Conservation (phyloP, 768 basidiomycete genomes). For the Podaxis sp. region DNA sequence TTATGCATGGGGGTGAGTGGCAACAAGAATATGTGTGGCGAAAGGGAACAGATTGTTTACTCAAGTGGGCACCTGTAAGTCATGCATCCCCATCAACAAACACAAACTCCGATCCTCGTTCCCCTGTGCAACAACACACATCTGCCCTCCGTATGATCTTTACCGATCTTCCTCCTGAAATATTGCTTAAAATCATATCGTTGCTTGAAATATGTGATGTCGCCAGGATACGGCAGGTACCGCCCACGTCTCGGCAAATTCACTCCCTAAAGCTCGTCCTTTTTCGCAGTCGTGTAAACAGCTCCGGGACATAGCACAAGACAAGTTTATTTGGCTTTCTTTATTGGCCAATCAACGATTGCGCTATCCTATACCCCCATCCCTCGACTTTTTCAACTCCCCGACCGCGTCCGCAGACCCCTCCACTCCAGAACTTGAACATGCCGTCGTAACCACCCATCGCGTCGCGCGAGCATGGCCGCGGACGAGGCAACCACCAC, state of each 20-base stretch:
- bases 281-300: constrained; percentile 4
- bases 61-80: constrained; percentile 12
- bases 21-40: constrained; percentile 2
- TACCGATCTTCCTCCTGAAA: constrained; percentile 10
- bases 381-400: neutral
- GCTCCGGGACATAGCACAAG: constrained; percentile 8
- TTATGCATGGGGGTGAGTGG: constrained; percentile 13
- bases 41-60: constrained; percentile 7
- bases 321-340: constrained; percentile 5
- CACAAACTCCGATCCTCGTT: constrained; percentile 3
- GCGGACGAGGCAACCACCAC: neutral
- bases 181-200: constrained; percentile 4
- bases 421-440: constrained; percentile 2
- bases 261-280: neutral
- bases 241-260: neutral
- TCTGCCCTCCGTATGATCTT: neutral
- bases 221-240: constrained; percentile 15
- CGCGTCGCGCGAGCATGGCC: constrained; percentile 10
- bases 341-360: neutral
- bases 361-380: constrained; percentile 3
- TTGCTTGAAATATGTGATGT: constrained; percentile 9
- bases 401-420: neutral
- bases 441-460: constrained; percentile 6
- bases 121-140: neutral
- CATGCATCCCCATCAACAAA: constrained; percentile 12